Evolutionary conservation across 164 flowering plant species (phyloP).

Genomic region (Magnolia sinica): DNA sequence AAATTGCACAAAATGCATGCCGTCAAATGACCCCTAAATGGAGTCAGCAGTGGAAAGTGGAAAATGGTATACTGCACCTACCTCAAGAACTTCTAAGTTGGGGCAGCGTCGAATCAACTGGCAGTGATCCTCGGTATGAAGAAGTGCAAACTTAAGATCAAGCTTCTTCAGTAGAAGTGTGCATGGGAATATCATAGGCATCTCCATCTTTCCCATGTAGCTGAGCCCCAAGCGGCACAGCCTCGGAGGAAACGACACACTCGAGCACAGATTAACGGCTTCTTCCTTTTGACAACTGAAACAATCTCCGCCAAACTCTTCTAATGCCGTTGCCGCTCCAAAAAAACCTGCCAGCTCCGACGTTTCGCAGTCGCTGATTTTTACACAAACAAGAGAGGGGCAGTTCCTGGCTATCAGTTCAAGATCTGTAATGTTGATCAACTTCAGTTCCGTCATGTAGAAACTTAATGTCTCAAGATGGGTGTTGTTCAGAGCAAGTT

Average conservation of each 20-base stretch:
- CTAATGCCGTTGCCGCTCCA: constrained; percentile 49
- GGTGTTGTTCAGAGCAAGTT: constrained; percentile 69
- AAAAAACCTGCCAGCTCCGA: constrained; percentile 54
- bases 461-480: constrained; percentile 75
- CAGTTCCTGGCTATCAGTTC: constrained; percentile 77
- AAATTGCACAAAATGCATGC: too few relatives aligned
- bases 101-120: constrained; percentile 68
- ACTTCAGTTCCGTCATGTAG: constrained; percentile 60
- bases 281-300: constrained; percentile 42
- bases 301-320: constrained; percentile 89
- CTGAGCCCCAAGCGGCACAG: constrained; percentile 65
- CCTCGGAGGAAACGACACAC: constrained; percentile 47
- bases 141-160: constrained; percentile 85
- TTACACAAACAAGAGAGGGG: constrained; percentile 58
- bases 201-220: constrained; percentile 53
- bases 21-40: too few relatives aligned
- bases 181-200: constrained; percentile 65
- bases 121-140: constrained; percentile 79
- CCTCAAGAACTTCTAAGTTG: constrained; percentile 86
- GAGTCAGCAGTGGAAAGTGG: too few relatives aligned
- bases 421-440: constrained; percentile 55
- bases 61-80: constrained; percentile 19
- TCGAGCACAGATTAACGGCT: constrained; percentile 24
- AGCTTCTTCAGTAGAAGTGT: constrained; percentile 58
- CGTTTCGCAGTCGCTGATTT: constrained; percentile 68